Conservation (phyloP, 306 rosid genomes). For the Malus domestica region ASM211411v1 NC_041798.1:4626001-4626500, state of each 20-base stretch:
- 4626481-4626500: neutral
- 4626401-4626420: neutral
- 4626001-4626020: neutral
- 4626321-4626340: neutral
- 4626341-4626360: neutral
- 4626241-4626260: neutral
- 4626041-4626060: constrained; percentile 37
- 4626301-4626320: neutral
- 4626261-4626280: neutral
- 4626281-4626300: neutral
- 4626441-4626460: neutral
- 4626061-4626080: constrained; percentile 46
- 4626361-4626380: neutral
- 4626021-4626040: neutral
- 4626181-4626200: neutral
- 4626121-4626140: constrained; percentile 32
- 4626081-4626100: constrained; percentile 74
- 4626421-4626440: neutral
- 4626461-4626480: neutral
- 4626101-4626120: constrained; percentile 42
- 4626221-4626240: neutral
- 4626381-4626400: neutral
- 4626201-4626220: neutral
- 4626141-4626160: neutral
- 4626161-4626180: neutral